Evolutionary conservation across 345 rosid species (phyloP), one percentile per base, ranked within the genome.

Genomic region (Abelmoschus esculentus): DNA sequence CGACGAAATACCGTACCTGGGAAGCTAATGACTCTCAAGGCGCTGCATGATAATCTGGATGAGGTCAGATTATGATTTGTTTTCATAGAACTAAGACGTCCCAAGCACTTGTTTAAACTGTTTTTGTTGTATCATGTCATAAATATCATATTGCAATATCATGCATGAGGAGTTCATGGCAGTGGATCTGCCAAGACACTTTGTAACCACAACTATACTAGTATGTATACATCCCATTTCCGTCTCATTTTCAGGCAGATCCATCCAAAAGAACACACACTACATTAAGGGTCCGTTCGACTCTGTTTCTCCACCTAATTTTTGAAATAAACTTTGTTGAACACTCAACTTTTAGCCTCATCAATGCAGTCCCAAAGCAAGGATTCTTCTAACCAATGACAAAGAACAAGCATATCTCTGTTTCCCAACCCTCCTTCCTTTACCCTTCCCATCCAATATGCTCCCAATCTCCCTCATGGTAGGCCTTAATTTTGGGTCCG

Each of bases 311-410:
- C 26, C 26, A n/a, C n/a, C n/a, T n/a, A n/a, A n/a, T n/a, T n/a
- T n/a, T n/a, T n/a, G n/a, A n/a, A n/a, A n/a, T n/a, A n/a, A n/a
- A n/a, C n/a, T n/a, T n/a, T n/a, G n/a, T n/a, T n/a, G n/a, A n/a
- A n/a, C n/a, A n/a, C n/a, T n/a, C n/a, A n/a, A n/a, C n/a, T n/a
- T n/a, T n/a, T n/a, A n/a, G n/a, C n/a, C n/a, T n/a, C n/a, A n/a
- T 89, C 72, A 95, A 29, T 89, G 96, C 62, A 95, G 86, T 76
- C 99, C 99, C 36, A 91, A 82, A 62, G 93, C 89, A 66, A 88
- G 95, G 75, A 95, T 84, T 76, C 90, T 79, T 73, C 75, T 84
- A 40, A 90, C 79, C 89, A 95, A 50, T 66, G 85, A 83, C 76
- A 91, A 76, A 63, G 90, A 84, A 69, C 75, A 66, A 22, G 79